phyloP scores from a whole-genome alignment of 2,329 filamentous ascomycete genomes.

The Plectosphaerella cucumerina region DNA sequence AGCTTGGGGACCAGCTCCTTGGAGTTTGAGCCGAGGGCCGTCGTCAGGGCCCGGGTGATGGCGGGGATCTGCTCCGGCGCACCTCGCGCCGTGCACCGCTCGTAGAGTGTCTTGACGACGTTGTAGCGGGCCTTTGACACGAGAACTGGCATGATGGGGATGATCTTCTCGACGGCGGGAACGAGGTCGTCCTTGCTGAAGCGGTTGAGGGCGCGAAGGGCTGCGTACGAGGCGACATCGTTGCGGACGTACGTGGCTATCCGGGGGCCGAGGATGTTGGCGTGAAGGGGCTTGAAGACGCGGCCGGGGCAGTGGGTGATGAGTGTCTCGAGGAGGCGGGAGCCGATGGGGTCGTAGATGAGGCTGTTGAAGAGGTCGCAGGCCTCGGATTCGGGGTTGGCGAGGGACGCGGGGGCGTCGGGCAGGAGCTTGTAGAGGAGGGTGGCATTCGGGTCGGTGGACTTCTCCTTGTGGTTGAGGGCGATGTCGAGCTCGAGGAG shows the following conservation, averaged over 20 bases:
- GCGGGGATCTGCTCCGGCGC: conserved; percentile 46
- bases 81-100: conserved; percentile 71
- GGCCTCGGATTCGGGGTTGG: conserved; percentile 68
- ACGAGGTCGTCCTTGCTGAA: conserved; percentile 82
- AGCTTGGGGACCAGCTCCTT: conserved; percentile 45
- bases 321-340: conserved; percentile 83
- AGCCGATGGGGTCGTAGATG: conserved; percentile 87
- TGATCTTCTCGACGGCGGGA: conserved; percentile 65
- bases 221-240: conserved; percentile 84
- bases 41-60: conserved; percentile 42
- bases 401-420: conserved; percentile 65
- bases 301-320: conserved; percentile 78
- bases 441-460: conserved; percentile 35
- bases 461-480: conserved; percentile 57
- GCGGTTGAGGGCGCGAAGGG: conserved; percentile 75
- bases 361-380: conserved; percentile 77
- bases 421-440: conserved; percentile 77
- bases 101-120: conserved; percentile 77
- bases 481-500: conserved; percentile 82
- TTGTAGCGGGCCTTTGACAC: conserved; percentile 72
- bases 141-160: conserved; percentile 68
- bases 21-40: conserved; percentile 42
- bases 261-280: conserved; percentile 71
- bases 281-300: conserved; percentile 84
- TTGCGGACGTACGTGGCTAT: conserved; percentile 82